Evolutionary conservation across 2,329 filamentous ascomycete genomes (phyloP), one percentile per base, ranked within the genome.

Genomic region (Hymenoscyphus linearis): DNA sequence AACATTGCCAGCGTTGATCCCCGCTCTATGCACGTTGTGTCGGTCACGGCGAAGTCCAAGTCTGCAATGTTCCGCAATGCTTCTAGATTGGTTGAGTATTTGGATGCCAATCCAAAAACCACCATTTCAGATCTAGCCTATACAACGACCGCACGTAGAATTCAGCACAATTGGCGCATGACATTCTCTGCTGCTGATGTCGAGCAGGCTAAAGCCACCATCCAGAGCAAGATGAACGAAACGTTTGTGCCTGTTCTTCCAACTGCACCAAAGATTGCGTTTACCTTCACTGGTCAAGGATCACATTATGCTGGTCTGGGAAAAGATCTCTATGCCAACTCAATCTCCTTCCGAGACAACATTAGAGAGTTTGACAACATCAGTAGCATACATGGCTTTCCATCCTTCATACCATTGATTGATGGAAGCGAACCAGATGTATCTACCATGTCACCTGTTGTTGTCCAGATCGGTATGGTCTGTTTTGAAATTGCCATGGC

Each of bases 111-210:
- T 44, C 64, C 70, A 27, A 58, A 62, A 14, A 64, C 65, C 13
- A 59, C 61, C 26, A 59, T 73, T 26, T 40, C 64, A 2, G 67
- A 71, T 62, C 58, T 73, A 6, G 67, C 72, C 16, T 74, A 74
- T 56, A 72, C 72, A 2, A 70, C 68, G 6, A 70, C 69, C 27
- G 70, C 69, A 14, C 81, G 86, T 25, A 80, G 82, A 52, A 80
- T 84, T 12, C 85, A 88, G 64, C 81, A 86, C 71, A 77, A 80
- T 67, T 82, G 80, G 75, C 79, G 84, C 31, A 76, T 84, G 71
- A 79, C 77, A 50, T 76, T 82, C 52, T 72, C 76, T 3, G 80
- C 76, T 0, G 70, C 72, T 5, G 75, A 76, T 58, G 64, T 80
- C 2, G 59, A 69, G 0, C 79, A 82, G 55, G 77, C 76, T 22